These are phyloP conservation scores for Colletotrichum sp. DNA, from an alignment of 2,329 filamentous ascomycete species.

Conservation along the genomic window DNA sequence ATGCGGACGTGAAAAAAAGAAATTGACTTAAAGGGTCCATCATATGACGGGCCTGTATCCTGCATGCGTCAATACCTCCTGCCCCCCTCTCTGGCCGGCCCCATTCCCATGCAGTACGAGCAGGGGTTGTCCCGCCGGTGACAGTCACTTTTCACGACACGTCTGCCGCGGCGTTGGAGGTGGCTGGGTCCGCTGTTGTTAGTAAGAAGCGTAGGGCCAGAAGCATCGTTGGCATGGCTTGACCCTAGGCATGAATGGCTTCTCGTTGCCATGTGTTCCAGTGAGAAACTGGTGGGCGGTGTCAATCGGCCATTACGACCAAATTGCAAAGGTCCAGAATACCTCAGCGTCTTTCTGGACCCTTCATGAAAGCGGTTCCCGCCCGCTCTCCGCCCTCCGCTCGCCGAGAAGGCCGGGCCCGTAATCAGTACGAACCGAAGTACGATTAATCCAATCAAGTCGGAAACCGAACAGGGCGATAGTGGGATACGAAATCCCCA, in stretches of 20 bases:
- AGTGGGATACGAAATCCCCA: neutral
- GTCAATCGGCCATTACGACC: neutral
- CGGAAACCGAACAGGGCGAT: neutral
- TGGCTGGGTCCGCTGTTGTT: neutral
- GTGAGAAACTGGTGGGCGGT: neutral
- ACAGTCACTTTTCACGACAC: neutral
- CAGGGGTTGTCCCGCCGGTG: neutral
- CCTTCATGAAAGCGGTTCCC: neutral
- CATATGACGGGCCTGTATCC: conserved; percentile 2
- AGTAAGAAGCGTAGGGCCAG: neutral
- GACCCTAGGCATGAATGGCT: neutral
- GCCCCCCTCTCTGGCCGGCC: neutral
- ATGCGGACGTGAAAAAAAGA: neutral
- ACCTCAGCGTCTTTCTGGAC: neutral
- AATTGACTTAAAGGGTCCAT: conserved; percentile 7
- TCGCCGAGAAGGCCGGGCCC: neutral
- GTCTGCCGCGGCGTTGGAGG: neutral
- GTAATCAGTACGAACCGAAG: neutral
- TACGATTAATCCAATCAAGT: neutral
- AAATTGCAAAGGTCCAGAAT: neutral
- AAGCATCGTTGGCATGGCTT: neutral
- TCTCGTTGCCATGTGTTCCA: neutral
- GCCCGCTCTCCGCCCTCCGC: neutral
- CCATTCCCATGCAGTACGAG: neutral
- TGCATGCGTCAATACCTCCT: conserved; percentile 9